phyloP scores from a whole-genome alignment of 352 stramenopile species.

The Phytophthora capsici region DNA sequence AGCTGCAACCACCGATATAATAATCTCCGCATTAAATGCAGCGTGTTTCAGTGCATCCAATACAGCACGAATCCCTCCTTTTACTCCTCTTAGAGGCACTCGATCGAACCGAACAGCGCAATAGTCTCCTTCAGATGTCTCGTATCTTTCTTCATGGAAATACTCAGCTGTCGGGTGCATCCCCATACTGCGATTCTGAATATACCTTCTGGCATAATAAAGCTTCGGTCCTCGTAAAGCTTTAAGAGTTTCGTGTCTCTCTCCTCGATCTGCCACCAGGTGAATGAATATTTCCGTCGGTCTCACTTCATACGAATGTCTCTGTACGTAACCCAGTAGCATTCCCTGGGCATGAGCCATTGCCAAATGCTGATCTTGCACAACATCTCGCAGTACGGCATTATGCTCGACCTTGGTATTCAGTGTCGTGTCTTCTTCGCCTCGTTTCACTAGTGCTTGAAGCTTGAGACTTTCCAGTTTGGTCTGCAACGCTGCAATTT shows the following conservation, averaged over 20 bases:
- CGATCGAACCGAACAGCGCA: constrained; percentile 56
- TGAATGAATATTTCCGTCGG: constrained; percentile 39
- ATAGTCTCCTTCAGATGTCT: constrained; percentile 43
- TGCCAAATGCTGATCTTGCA: constrained; percentile 33
- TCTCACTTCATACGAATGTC: constrained; percentile 28
- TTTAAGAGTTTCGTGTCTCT: constrained; percentile 37
- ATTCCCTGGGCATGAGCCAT: constrained; percentile 28
- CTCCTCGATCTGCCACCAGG: constrained; percentile 26
- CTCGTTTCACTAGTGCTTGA: constrained; percentile 18
- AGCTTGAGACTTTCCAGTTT: constrained; percentile 37
- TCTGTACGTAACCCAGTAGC: constrained; percentile 26
- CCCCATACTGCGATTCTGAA: constrained; percentile 33
- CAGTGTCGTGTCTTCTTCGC: constrained; percentile 8
- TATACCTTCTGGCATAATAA: constrained; percentile 34
- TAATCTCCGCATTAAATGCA: constrained; percentile 63
- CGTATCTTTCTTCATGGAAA: constrained; percentile 48
- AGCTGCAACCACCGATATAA: constrained; percentile 40
- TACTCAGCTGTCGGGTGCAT: constrained; percentile 39
- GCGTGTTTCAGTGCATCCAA: constrained; percentile 50
- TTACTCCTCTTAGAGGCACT: constrained; percentile 36
- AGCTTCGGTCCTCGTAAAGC: constrained; percentile 38
- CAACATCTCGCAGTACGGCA: constrained; percentile 21
- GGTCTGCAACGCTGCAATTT: constrained; percentile 18
- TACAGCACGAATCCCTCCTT: constrained; percentile 37
- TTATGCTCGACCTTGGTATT: constrained; percentile 16